Base-by-base conservation (phyloP, 768 basidiomycete genomes). In the Lepiota brunneoincarnata region DNA sequence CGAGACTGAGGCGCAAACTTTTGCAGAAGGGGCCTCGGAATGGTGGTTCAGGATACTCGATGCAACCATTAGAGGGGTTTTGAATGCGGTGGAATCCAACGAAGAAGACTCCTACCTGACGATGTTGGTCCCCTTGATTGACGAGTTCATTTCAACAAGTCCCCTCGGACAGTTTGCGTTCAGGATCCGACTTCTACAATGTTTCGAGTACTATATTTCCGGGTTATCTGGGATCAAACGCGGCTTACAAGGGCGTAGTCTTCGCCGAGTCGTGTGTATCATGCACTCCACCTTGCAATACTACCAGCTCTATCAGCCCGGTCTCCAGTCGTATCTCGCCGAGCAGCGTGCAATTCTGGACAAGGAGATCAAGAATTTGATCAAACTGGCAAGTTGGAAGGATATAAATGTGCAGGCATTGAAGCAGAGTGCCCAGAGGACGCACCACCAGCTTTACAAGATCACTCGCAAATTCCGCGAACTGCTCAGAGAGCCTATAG, bases 341-440 rank as follows among this genome's bases (percentile, higher is more conserved):
- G 68, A 76, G 15, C 86, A 90, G 63, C 80, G 86, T 46, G 69
- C 67, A 0, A 63, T 61, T 0, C 67, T 97, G 28, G 93, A 98
- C 69, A 88, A 84, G 61, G 89, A 95, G 52, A 79, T 98, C 48
- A 81, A 77, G 54, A 84, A 81, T 40, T 87, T 93, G 65, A 87
- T 98, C 75, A 96, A 94, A 68, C 76, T 99, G 41, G 97, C 97
- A 1, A 98, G 94, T 63, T 98, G 97, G 97, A 97, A 91, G 69
- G 97, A 99, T 64, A 75, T 94, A 64, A 99, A 98, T 63, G 89
- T 98, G 9, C 87, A 91, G 58, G 94, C 97, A 2, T 77, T 99
- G 54, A 91, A 89, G 67, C 86, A 89, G 56, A 97, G 94, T 64
- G 94, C 97, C 0, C 84, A 89, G 55, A 84, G 78, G 62, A 93